These are phyloP conservation scores for Podospora didyma DNA, from an alignment of 495 filamentous ascomycete species.

Conservation along the genomic window DNA sequence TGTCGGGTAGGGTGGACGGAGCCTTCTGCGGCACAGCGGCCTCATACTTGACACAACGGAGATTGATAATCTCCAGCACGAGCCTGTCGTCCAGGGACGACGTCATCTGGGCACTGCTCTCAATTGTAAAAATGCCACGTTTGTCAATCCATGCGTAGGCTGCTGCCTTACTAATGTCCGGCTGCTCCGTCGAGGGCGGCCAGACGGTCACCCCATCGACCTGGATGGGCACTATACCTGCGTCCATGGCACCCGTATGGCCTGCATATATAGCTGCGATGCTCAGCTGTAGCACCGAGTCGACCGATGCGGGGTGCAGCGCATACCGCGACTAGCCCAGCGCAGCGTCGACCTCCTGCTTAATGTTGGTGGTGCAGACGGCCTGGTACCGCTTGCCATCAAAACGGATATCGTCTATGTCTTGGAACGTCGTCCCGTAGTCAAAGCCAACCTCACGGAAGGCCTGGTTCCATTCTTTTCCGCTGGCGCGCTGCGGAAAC, in stretches of 20 bases:
- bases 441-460: constrained; percentile 33
- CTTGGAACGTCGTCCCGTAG: constrained; percentile 35
- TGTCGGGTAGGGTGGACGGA: constrained; percentile 4
- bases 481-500: too few relatives aligned
- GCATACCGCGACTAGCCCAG: constrained; percentile 34
- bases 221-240: constrained; percentile 33
- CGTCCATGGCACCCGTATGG: constrained; percentile 24
- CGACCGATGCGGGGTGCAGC: constrained; percentile 36
- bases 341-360: constrained; percentile 16
- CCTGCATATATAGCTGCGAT: constrained; percentile 32
- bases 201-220: constrained; percentile 33
- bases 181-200: constrained; percentile 9
- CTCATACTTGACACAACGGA: constrained; percentile 28
- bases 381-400: constrained; percentile 23
- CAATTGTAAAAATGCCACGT: too few relatives aligned
- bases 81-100: constrained; percentile 16
- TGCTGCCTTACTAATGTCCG: too few relatives aligned
- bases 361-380: constrained; percentile 16
- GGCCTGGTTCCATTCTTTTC: constrained; percentile 30
- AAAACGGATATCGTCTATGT: constrained; percentile 20
- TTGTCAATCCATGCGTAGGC: too few relatives aligned
- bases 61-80: constrained; percentile 24
- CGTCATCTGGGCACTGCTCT: too few relatives aligned
- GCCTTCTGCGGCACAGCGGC: constrained; percentile 28
- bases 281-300: constrained; percentile 33